Evolutionary conservation across 202 grass and related monocot genomes (phyloP), one percentile per base, ranked within the genome.

Genomic region (Eragrostis tef): DNA sequence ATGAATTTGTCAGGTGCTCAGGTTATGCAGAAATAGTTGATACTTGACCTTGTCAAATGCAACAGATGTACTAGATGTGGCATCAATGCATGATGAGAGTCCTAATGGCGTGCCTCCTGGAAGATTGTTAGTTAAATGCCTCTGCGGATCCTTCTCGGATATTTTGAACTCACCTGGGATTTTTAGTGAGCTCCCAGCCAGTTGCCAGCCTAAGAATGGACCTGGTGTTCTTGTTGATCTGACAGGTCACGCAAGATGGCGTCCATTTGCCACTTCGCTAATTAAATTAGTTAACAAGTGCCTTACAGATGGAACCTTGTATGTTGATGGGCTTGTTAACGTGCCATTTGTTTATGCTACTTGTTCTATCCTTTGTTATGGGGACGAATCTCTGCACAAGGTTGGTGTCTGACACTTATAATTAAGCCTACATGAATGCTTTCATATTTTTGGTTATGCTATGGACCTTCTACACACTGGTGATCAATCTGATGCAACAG

Each of bases 241-340:
- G 53, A 89, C 90, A 52, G 90, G 88, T 67, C 74, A 85, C 56
- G 62, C 9, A 19, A 90, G 90, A 48, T 94, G 95, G 92, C 62
- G 82, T 52, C 80, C 88, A 62, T 93, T 98, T 90, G 90, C 90
- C 52, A 82, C 79, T 64, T 93, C 76, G 8, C 68, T 91, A 61
- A 89, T 98, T 74, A 98, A 90, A 72, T 80, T 98, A 44, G 51
- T 98, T 73, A 94, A 88, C 72, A 98, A 94, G 69, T 98, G 92
- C 79, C 75, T 98, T 73, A 80, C 87, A 76, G 95, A 98, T 76
- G 95, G 95, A n/a, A 94, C 92, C 50, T 89, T 98, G 22, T 87
- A 92, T 87, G 90, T 98, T 68, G 88, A 93, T 73, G 92, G 92
- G 59, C 88, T 98, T 74, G 62, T 98, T 71, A 87, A 73, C 83